phyloP scores from a whole-genome alignment of 164 flowering plant species.

The Santalum album region DNA sequence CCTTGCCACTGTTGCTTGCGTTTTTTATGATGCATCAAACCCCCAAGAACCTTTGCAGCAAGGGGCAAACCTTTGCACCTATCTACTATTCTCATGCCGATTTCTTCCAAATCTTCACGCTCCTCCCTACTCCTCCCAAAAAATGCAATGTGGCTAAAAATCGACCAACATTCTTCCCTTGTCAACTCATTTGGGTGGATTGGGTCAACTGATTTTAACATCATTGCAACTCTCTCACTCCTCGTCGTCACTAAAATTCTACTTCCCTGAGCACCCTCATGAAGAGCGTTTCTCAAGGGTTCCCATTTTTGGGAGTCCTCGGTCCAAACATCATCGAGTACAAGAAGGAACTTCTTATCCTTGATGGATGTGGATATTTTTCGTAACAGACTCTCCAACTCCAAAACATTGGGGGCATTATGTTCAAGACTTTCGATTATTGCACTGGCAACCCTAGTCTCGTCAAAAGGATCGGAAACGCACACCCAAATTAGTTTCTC shows the following conservation, averaged over 20 bases:
- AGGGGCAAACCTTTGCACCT: conserved; percentile 21
- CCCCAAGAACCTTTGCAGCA: conserved; percentile 9
- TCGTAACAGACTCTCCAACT: neutral
- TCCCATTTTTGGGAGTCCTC: conserved; percentile 12
- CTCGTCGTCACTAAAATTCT: conserved; percentile 15
- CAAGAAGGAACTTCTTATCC: conserved; percentile 11
- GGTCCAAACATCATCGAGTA: conserved; percentile 21
- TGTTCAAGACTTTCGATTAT: conserved; percentile 4
- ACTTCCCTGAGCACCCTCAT: conserved; percentile 11
- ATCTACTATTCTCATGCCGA: conserved; percentile 10
- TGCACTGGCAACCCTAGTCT: conserved; percentile 10
- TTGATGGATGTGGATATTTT: neutral
- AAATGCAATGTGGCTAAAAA: conserved; percentile 15
- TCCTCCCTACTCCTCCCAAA: conserved; percentile 5
- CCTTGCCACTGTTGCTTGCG: conserved; percentile 7
- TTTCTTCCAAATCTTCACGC: conserved; percentile 2
- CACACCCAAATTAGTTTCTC: conserved; percentile 5
- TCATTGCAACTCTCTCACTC: conserved; percentile 9
- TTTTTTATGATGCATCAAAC: conserved; percentile 12
- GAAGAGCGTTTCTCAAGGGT: conserved; percentile 2
- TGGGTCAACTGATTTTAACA: conserved; percentile 1
- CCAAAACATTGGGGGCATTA: neutral
- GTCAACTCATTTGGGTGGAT: conserved; percentile 3
- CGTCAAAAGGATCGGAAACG: conserved; percentile 8
- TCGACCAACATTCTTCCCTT: conserved; percentile 8